Evolutionary conservation across 116 monocot species (phyloP).

Genomic region (Dioscorea cayenensis): DNA sequence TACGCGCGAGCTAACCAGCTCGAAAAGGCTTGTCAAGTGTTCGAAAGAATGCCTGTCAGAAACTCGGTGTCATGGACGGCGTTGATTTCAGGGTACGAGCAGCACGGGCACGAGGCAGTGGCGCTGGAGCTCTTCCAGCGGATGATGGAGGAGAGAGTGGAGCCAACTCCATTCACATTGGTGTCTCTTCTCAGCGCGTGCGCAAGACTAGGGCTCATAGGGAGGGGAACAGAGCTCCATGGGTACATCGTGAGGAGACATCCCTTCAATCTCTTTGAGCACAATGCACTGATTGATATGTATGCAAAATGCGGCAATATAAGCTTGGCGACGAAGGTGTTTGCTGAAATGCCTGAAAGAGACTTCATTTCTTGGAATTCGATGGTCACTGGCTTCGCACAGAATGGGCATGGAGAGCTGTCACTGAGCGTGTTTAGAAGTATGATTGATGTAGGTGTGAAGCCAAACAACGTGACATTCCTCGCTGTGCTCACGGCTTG

Average conservation of each 20-base stretch:
- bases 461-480: slow-evolving; percentile 58
- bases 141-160: slow-evolving; percentile 39
- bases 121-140: slow-evolving; percentile 49
- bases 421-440: slow-evolving; percentile 34
- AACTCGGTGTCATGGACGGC: slow-evolving; percentile 62
- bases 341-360: slow-evolving; percentile 39
- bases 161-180: slow-evolving; percentile 41
- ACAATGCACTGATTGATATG: slow-evolving; percentile 65
- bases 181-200: slow-evolving; percentile 59
- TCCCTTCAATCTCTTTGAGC: slow-evolving; percentile 23
- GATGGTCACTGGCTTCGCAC: slow-evolving; percentile 56
- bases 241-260: slow-evolving; percentile 28
- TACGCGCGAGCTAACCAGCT: slow-evolving; percentile 15
- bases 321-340: slow-evolving; percentile 30
- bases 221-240: slow-evolving; percentile 50
- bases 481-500: slow-evolving; percentile 63
- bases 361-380: slow-evolving; percentile 74
- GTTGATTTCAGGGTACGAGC: slow-evolving; percentile 53
- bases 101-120: slow-evolving; percentile 39
- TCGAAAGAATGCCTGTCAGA: slow-evolving; percentile 35
- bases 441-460: slow-evolving; percentile 39
- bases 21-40: slow-evolving; percentile 31
- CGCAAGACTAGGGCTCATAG: slow-evolving; percentile 34
- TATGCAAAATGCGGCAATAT: slow-evolving; percentile 77
- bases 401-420: slow-evolving; percentile 48